Evolutionary conservation across 805 yeast genomes (phyloP), one percentile per base, ranked within the genome.

Genomic region (Zygosaccharomyces siamensis): DNA sequence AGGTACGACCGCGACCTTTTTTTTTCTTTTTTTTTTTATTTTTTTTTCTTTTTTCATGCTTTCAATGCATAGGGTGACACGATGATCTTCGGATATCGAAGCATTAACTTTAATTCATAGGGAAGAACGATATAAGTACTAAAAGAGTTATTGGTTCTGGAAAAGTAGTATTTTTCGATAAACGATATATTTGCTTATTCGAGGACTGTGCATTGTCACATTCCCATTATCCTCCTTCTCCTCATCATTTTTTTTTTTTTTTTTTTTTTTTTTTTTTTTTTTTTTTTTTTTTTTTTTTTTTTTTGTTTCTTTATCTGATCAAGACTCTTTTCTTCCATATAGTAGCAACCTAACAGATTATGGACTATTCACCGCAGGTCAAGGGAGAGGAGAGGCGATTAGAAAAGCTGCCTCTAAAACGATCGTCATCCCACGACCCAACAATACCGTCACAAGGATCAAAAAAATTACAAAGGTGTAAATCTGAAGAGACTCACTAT

Each of bases 391-490:
- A 42, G 30, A 28, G 30, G 24, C 45, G 11, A 18, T 36, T 21
- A 46, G 46, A 21, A 35, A 37, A 38, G 37, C 18, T 32, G 36
- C 46, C 39, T 21, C 30, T 49, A n/a, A 49, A 49, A 27, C 38
- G 52, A 28, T 45, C 40, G 3, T 39, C 46, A 24, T 45, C 49
- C 30, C 47, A 47, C 16, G 52, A 49, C 21, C 31, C 37, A 38
- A 46, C 47, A 18, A 37, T 39, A 8, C 36, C 47, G 10, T 8
- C 43, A 26, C 30, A 32, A 28, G 41, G 26, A 39, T 28, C 39
- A n/a, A 51, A 42, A 45, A 51, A 45, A 37, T 45, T 31, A 20
- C 54, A 47, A 26, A 33, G 46, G 20, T 45, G 43, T 10, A 51
- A 45, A 30, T 42, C 45, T n/a, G 55, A 51, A 18, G 55, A 48